Evolutionary conservation across 2,329 filamentous ascomycete species (phyloP).

Genomic region (Talaromyces marneffei): DNA sequence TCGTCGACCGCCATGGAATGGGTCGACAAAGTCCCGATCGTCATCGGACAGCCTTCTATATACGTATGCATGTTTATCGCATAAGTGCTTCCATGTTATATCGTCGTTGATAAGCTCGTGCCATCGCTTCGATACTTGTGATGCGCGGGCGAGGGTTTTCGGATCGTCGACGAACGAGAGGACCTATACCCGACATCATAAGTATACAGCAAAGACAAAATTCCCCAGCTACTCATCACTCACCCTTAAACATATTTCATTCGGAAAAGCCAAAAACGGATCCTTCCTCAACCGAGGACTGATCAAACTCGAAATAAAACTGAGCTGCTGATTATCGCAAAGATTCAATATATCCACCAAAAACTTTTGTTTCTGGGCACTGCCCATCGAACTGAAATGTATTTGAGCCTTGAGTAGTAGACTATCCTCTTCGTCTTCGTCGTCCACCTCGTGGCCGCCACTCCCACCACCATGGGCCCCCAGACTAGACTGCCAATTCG

Average conservation of each 20-base stretch:
- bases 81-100: slow-evolving; percentile 96
- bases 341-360: slow-evolving; percentile 85
- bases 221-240: slow-evolving; percentile 27
- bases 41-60: slow-evolving; percentile 58
- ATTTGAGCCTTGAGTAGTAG: slow-evolving; percentile 73
- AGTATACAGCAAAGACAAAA: neutral
- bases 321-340: slow-evolving; percentile 90
- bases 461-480: neutral
- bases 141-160: slow-evolving; percentile 84
- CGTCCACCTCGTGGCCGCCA: neutral
- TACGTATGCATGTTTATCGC: slow-evolving; percentile 92
- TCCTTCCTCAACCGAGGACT: slow-evolving; percentile 93
- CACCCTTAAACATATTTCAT: slow-evolving; percentile 86
- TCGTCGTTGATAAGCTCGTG: slow-evolving; percentile 89
- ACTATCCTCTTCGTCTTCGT: slow-evolving; percentile 67
- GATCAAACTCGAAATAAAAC: slow-evolving; percentile 94
- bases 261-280: slow-evolving; percentile 84
- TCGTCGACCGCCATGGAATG: slow-evolving; percentile 24
- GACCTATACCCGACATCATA: slow-evolving; percentile 51
- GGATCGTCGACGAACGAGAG: slow-evolving; percentile 96
- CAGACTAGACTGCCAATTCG: slow-evolving; percentile 38
- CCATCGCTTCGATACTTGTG: slow-evolving; percentile 94
- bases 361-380: slow-evolving; percentile 70
- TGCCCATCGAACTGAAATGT: slow-evolving; percentile 72
- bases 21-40: slow-evolving; percentile 31